These are phyloP conservation scores for Cladobotryum mycophilum DNA, from an alignment of 2,329 filamentous ascomycete species.

Conservation along the genomic window DNA sequence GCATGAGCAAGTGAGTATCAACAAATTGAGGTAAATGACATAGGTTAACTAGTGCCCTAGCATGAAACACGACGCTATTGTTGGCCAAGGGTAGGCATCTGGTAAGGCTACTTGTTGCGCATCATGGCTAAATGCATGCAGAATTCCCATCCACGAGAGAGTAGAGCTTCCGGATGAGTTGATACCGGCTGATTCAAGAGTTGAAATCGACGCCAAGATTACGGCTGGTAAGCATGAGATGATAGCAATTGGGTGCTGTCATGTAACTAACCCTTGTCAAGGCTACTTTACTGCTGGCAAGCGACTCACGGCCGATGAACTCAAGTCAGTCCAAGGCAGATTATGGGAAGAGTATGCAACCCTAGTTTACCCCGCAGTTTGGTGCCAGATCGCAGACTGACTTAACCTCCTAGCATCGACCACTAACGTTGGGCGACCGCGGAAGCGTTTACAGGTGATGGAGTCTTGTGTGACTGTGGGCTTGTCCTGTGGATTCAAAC, in stretches of 20 bases:
- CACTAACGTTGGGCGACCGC: constrained; percentile 22
- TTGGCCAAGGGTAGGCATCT: constrained; percentile 61
- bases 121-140: constrained; percentile 21
- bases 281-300: constrained; percentile 82
- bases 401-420: constrained; percentile 31
- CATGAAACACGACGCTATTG: constrained; percentile 89
- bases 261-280: constrained; percentile 20
- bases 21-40: background rate
- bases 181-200: constrained; percentile 89
- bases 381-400: constrained; percentile 15
- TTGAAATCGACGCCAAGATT: constrained; percentile 99
- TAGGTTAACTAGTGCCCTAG: constrained; percentile 33
- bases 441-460: too few species aligned
- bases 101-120: constrained; percentile 5
- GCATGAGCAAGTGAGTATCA: constrained; percentile 81
- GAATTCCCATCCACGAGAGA: constrained; percentile 80
- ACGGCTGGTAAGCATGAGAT: constrained; percentile 65
- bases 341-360: constrained; percentile 73
- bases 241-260: background rate
- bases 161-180: constrained; percentile 88
- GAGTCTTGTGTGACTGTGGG: background rate
- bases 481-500: background rate
- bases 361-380: constrained; percentile 4
- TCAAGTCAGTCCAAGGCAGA: constrained; percentile 78
- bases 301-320: constrained; percentile 79